Base-by-base conservation (phyloP, 2,329 filamentous ascomycete genomes). In the Cryoendolithus antarcticus region DNA sequence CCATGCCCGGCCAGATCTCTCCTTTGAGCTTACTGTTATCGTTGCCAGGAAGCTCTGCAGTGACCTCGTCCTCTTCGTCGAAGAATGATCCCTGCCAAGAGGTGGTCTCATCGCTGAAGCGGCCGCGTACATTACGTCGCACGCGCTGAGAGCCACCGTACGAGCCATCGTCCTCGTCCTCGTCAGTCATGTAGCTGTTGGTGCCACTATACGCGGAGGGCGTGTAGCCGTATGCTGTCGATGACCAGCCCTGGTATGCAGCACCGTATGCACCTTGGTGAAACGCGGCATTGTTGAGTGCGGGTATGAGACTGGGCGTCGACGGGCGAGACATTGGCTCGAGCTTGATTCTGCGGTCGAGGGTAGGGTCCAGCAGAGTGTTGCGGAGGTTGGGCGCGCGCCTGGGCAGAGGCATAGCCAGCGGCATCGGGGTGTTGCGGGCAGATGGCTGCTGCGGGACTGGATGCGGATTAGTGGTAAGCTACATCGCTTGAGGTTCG, bases 1-100 rank as follows among this genome's bases (percentile, higher is more conserved):
- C 73, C 82, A 88, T 88, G 11, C 83, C 83, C 2, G 80, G 78
- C 70, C 78, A 86, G 34, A 75, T 65, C n/a, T 79, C 65, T 2
- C 82, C 82, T 58, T 88, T 88, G 38, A 86, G 67, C 52, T 67
- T 73, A 42, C 58, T 65, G 37, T 56, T 61, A 30, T 62, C 50
- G 19, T 48, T 48, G 15, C 15, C 15, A 19, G 15, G 15, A 19
- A 19, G 15, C 24, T 40, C 45, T 5, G 41, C 13, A 5, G 47
- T 48, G 10, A 60, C 52, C 9, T 44, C 39, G 1, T 56, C 55
- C 46, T 57, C 47, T 52, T 56, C 53, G 53, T 59, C 38, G 4
- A 51, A 45, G 32, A 32, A 43, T 37, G 34, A 40, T 36, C 42
- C 34, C 6, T 29, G 30, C 40, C 44, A 44, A 9, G 38, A 39